Conservation (phyloP, 2,329 filamentous ascomycete species). For the Phialophora chinensis region DNA sequence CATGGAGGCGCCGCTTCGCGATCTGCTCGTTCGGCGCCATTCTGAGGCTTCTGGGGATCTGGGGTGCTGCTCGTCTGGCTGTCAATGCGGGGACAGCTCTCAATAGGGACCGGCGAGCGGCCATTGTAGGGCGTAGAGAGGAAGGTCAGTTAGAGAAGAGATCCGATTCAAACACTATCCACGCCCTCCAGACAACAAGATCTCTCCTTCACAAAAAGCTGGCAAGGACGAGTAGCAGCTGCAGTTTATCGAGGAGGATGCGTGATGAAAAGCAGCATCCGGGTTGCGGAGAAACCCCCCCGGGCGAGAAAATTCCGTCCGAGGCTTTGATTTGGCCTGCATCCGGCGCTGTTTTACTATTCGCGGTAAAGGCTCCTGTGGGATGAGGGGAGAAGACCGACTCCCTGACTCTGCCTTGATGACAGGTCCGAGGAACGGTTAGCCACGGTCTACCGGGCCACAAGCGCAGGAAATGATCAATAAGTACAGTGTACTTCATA, state of each 20-base stretch:
- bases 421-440: neutral
- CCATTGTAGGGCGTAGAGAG: constrained; percentile 26
- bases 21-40: constrained; percentile 37
- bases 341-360: neutral
- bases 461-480: no score
- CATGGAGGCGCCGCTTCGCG: constrained; percentile 53
- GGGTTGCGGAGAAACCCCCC: constrained; percentile 1
- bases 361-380: neutral
- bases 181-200: neutral
- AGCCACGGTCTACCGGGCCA: neutral
- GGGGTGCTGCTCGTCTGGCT: constrained; percentile 33
- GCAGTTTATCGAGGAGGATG: neutral
- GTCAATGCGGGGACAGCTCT: constrained; percentile 38
- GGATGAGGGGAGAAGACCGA: constrained; percentile 4
- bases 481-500: no score
- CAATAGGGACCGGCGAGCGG: constrained; percentile 34
- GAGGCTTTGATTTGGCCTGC: neutral
- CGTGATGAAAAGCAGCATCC: neutral
- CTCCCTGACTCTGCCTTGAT: neutral
- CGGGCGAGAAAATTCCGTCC: constrained; percentile 7
- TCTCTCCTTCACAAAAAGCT: neutral
- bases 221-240: neutral
- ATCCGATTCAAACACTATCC: neutral
- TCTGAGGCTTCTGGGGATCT: constrained; percentile 32
- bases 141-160: neutral